These are phyloP conservation scores for Glycine tomentella DNA, from an alignment of 306 rosid species.

Conservation along the genomic window DNA sequence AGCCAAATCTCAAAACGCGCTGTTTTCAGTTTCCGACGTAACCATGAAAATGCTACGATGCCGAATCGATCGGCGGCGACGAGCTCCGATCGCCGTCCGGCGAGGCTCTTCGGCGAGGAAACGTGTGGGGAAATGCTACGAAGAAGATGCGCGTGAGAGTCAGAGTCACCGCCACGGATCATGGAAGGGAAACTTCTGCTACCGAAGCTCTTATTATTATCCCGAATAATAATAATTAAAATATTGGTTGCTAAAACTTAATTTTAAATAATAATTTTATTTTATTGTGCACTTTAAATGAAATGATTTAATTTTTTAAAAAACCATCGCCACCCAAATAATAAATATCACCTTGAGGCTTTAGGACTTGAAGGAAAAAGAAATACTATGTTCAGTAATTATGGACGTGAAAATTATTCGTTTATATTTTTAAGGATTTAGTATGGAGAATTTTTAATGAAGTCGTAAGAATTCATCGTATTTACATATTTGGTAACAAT, in stretches of 20 bases:
- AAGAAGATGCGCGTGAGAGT: slow-evolving; percentile 43
- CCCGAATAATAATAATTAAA: slow-evolving; percentile 2
- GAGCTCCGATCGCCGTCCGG: slow-evolving; percentile 47
- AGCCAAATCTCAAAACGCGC: slow-evolving; percentile 15
- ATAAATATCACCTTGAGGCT: too few species aligned
- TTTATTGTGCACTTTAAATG: neutral
- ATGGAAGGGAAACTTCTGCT: slow-evolving; percentile 49
- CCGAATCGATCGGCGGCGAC: slow-evolving; percentile 20
- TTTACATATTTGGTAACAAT: neutral
- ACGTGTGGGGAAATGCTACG: neutral
- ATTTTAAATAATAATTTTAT: neutral
- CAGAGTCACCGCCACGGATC: slow-evolving; percentile 62
- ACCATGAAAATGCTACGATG: slow-evolving; percentile 15
- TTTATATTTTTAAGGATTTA: neutral
- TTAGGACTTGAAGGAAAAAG: too few species aligned
- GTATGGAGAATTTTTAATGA: neutral
- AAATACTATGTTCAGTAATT: too few species aligned
- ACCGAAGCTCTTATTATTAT: slow-evolving; percentile 51
- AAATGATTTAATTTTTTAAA: neutral
- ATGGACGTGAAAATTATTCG: too few species aligned
- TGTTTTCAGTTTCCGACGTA: slow-evolving; percentile 27
- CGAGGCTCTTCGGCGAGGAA: slow-evolving; percentile 4
- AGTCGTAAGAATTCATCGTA: too few species aligned
- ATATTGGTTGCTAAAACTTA: neutral
- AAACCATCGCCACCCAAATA: neutral